Evolutionary conservation across 441 rosid species (phyloP), one percentile per base, ranked within the genome.

Genomic region (Arabidopsis lyrata): DNA sequence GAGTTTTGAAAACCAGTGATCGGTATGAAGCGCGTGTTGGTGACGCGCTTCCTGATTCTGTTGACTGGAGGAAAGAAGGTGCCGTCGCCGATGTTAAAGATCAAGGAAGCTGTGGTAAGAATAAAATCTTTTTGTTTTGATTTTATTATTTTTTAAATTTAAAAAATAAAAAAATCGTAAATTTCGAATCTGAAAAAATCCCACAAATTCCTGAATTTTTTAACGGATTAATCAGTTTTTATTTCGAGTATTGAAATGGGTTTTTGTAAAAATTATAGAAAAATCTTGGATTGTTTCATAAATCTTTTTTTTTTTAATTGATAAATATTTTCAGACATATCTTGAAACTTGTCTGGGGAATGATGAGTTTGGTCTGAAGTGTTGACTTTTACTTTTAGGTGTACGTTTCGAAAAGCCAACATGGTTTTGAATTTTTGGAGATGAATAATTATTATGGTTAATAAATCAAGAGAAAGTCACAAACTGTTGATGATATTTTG

Each of bases 1-100:
- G 80, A 74, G 60, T 70, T 20, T 14, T 83, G 12, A 84, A 77
- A 77, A 57, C 68, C 34, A 84, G 86, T 48, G 73, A 77, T 64
- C 86, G 96, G 9, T 90, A 90, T 71, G 44, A 13, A 61, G 83
- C 88, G 36, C 89, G 82, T 56, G 81, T 82, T 13, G 91, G 92
- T 20, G 99, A 92, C 61, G 63, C 76, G 50, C 73, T 90, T 74
- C 97, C 97, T 49, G 88, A 83, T 2, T 82, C 81, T 45, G 84
- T 95, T 80, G 97, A 92, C 67, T 92, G 99, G 97, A 92, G 97
- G 77, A 75, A 84, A 77, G 58, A 90, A 66, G 97, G 97, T n/a
- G 97, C 96, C 22, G 97, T 95, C 22, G 84, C 12, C 18, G 85
- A 39, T 1, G 94, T 95, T 80, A 95, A 95, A 84, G 97, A 92